Evolutionary conservation across 2,329 filamentous ascomycete species (phyloP).

Genomic region (Ophiostoma piceae): DNA sequence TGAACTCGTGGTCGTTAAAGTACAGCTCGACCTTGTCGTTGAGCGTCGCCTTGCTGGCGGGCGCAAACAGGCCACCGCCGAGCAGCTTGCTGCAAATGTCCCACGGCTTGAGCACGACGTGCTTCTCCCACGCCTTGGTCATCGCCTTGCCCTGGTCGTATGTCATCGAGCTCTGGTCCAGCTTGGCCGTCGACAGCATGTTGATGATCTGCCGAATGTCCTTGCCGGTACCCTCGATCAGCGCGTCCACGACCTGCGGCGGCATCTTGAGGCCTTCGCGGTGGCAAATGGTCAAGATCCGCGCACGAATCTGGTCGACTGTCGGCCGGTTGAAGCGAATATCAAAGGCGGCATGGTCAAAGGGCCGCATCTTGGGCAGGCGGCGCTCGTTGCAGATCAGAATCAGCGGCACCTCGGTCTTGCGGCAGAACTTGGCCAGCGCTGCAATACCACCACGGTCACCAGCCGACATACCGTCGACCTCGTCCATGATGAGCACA

Average conservation of each 20-base stretch:
- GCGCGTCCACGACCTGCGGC: conserved; percentile 74
- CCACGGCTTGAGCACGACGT: conserved; percentile 94
- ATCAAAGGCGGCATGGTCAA: conserved; percentile 79
- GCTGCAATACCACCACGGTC: conserved; percentile 94
- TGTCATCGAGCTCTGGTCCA: conserved; percentile 74
- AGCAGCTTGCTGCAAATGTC: conserved; percentile 95
- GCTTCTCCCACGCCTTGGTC: conserved; percentile 98
- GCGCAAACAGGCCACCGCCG: conserved; percentile 76
- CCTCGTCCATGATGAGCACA: conserved; percentile 96
- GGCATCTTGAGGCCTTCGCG: conserved; percentile 86
- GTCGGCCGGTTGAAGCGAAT: conserved; percentile 85
- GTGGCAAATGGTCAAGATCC: conserved; percentile 92
- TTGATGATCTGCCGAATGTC: conserved; percentile 98
- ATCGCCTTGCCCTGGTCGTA: conserved; percentile 86
- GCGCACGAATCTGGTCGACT: conserved; percentile 81
- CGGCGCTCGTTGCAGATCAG: conserved; percentile 95
- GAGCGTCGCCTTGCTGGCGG: conserved; percentile 75
- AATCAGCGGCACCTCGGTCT: conserved; percentile 90
- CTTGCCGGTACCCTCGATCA: conserved; percentile 92
- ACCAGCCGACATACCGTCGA: conserved; percentile 97
- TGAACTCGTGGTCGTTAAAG: conserved; percentile 99
- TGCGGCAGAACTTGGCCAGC: conserved; percentile 88
- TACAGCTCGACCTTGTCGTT: conserved; percentile 99
- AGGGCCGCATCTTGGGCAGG: conserved; percentile 96
- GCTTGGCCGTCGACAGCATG: conserved; percentile 91